phyloP scores from a whole-genome alignment of 2,329 filamentous ascomycete species.

The Trichocomaceae sp. region DNA sequence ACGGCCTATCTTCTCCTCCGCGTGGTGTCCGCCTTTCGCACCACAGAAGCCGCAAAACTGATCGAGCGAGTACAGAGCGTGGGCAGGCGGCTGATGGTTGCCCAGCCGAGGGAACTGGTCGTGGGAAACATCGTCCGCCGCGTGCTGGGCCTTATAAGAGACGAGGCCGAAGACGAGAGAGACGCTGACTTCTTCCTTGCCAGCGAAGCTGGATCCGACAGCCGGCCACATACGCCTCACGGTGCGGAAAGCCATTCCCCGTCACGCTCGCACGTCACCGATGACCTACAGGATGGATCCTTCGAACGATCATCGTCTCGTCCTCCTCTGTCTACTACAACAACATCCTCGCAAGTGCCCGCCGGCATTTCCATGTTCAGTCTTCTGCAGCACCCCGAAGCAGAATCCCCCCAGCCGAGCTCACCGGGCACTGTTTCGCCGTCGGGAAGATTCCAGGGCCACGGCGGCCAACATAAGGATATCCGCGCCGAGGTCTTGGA shows the following conservation, averaged over 20 bases:
- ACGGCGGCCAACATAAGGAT: slow-evolving; percentile 47
- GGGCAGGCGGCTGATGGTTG: slow-evolving; percentile 69
- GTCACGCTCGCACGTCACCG: slow-evolving; percentile 8
- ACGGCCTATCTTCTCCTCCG: slow-evolving; percentile 83
- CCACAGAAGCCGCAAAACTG: slow-evolving; percentile 68
- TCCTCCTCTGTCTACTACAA: slow-evolving; percentile 58
- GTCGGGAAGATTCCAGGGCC: slow-evolving; percentile 27
- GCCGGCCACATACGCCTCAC: slow-evolving; percentile 39
- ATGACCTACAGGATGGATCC: slow-evolving; percentile 22
- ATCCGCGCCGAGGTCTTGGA: slow-evolving; percentile 86
- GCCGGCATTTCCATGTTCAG: slow-evolving; percentile 71
- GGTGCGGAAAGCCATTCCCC: slow-evolving; percentile 28
- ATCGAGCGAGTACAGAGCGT: slow-evolving; percentile 73
- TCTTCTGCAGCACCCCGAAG: slow-evolving; percentile 64
- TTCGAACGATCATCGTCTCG: slow-evolving; percentile 39
- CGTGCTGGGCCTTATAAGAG: slow-evolving; percentile 81
- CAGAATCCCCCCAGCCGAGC: slow-evolving; percentile 38
- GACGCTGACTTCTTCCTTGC: slow-evolving; percentile 53
- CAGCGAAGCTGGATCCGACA: slow-evolving; percentile 56
- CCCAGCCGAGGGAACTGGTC: slow-evolving; percentile 83
- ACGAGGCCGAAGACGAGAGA: slow-evolving; percentile 77
- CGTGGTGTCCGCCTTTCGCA: slow-evolving; percentile 75
- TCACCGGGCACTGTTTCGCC: slow-evolving; percentile 30
- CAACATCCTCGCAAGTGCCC: slow-evolving; percentile 50
- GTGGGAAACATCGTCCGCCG: slow-evolving; percentile 92